Percentiles rank a stretch among this genome's conserved stretches.
phyloP scores from a whole-genome alignment of 169 alveolate species.

The Plasmodium vivax region DNA sequence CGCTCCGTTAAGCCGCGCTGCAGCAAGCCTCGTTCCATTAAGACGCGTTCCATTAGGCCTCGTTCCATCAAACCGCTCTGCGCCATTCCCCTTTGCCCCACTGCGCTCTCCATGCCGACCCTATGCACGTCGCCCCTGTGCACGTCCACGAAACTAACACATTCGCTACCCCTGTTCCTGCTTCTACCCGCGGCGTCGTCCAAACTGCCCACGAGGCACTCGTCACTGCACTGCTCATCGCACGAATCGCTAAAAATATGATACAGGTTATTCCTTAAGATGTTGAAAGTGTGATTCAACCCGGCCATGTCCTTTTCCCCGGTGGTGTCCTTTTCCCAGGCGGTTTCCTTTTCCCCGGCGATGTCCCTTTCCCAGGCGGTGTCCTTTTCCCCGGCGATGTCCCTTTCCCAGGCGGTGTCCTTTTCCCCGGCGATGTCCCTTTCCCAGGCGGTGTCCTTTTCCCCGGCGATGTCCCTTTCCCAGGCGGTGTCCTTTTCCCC shows the following conservation, averaged over 20 bases:
- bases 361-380: not conserved
- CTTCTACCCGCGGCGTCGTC: not conserved
- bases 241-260: constrained; percentile 11
- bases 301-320: constrained; percentile 5
- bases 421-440: not conserved
- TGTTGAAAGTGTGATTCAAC: constrained; percentile 31
- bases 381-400: not conserved
- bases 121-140: not conserved
- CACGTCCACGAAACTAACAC: not conserved
- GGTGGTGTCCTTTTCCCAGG: too few relatives aligned
- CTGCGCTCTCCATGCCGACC: not conserved
- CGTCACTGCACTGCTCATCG: constrained; percentile 11
- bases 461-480: not conserved
- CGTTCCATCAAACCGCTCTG: not conserved
- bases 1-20: not conserved
- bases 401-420: not conserved
- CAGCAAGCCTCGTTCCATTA: not conserved
- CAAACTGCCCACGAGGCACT: not conserved
- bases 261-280: constrained; percentile 48
- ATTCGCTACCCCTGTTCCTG: not conserved
- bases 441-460: constrained; percentile 2
- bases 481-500: constrained; percentile 4
- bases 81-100: not conserved
- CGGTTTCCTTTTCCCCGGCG: not conserved
- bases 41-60: not conserved